Evolutionary conservation across 2,329 filamentous ascomycete species (phyloP).

Genomic region (Penicillium sclerotiorum): DNA sequence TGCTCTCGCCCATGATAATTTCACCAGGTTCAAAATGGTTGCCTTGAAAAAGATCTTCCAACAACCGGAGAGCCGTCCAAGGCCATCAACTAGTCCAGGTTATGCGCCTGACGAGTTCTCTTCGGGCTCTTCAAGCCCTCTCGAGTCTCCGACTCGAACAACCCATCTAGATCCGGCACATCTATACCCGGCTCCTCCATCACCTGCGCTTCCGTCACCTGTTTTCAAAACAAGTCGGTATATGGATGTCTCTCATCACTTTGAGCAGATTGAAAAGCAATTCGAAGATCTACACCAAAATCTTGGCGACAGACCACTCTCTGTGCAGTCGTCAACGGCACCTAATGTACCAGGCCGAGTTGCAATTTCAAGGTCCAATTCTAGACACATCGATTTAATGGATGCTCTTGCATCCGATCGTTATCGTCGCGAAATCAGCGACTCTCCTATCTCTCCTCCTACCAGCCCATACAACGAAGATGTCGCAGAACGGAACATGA

Average conservation of each 20-base stretch:
- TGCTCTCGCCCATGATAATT: slow-evolving; percentile 5
- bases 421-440: slow-evolving; percentile 24
- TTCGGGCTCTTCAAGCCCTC: slow-evolving; percentile 6
- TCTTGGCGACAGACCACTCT: slow-evolving; percentile 31
- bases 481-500: slow-evolving; percentile 48
- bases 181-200: slow-evolving; percentile 11
- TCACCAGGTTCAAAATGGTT: slow-evolving; percentile 31
- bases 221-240: slow-evolving; percentile 19
- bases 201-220: slow-evolving; percentile 15
- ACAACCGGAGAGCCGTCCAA: slow-evolving; percentile 26
- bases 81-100: slow-evolving; percentile 16
- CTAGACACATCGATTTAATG: slow-evolving; percentile 44
- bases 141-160: slow-evolving; percentile 15
- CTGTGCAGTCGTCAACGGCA: slow-evolving; percentile 28
- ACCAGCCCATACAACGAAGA: slow-evolving; percentile 46
- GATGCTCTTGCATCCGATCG: slow-evolving; percentile 43
- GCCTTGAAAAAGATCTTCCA: slow-evolving; percentile 39
- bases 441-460: slow-evolving; percentile 31
- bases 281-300: slow-evolving; percentile 43
- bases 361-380: slow-evolving; percentile 24
- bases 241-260: slow-evolving; percentile 34
- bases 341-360: slow-evolving; percentile 26
- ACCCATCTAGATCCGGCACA: slow-evolving; percentile 7
- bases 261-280: slow-evolving; percentile 43
- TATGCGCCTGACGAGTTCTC: slow-evolving; percentile 11